Evolutionary conservation across 768 basidiomycete species (phyloP), one percentile per base, ranked within the genome.

Genomic region (Phylloporus sp.): DNA sequence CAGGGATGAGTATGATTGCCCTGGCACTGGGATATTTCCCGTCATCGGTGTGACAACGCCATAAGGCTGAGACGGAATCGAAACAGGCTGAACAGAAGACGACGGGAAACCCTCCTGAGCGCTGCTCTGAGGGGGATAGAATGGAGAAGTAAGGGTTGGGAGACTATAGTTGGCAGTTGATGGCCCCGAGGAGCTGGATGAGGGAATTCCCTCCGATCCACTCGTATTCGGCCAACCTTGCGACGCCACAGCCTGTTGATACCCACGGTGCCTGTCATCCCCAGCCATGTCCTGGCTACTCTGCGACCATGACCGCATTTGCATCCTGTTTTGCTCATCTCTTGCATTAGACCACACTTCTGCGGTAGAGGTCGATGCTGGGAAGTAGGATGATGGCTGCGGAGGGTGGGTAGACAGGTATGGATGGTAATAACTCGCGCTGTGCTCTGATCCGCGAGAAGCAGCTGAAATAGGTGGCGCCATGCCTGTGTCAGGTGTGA

Each of bases 71-170:
- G 63, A 52, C 36, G 66, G 45, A 45, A 58, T 56, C 16, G 66
- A 57, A 16, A 68, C 61, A 26, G 73, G 60, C 20, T 70, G 66
- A 47, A 70, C 62, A 42, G 71, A 59, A 35, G 62, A 59, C 16
- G 70, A 51, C 50, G 71, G 58, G 52, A 67, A 66, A 47, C 61
- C 60, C 22, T 68, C 61, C 46, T 72, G 67, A 7, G 69, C 32
- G 50, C 69, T 63, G 44, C 63, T 63, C 47, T 71, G 69, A 38
- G 58, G 56, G 20, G 83, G 83, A 63, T 74, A 80, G 68, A 81
- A 84, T 11, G 83, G 77, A 9, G 81, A 74, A 55, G 67, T 81
- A 34, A 83, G 73, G 15, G 83, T 84, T 36, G 79, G 77, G 62
- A 84, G 77, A 45, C 57, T 38, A 59, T 62, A 76, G 40, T 39